phyloP scores from a whole-genome alignment of 2,329 filamentous ascomycete genomes.

The Alternaria sp. region DNA sequence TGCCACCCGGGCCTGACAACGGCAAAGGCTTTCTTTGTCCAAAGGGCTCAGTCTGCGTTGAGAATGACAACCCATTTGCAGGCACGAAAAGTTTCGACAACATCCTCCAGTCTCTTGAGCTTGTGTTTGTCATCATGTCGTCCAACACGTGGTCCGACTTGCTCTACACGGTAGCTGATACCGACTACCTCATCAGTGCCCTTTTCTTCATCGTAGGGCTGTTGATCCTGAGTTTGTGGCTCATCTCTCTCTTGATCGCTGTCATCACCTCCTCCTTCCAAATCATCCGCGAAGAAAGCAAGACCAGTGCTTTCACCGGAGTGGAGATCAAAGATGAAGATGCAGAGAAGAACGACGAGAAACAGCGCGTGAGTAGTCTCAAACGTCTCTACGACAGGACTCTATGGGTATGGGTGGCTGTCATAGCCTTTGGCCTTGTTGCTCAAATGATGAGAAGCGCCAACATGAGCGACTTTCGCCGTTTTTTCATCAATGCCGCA shows the following conservation, averaged over 20 bases:
- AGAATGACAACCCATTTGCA: slow-evolving; percentile 79
- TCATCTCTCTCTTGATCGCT: slow-evolving; percentile 91
- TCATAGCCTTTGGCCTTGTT: slow-evolving; percentile 82
- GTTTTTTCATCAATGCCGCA: slow-evolving; percentile 69
- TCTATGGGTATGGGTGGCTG: slow-evolving; percentile 74
- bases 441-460: slow-evolving; percentile 79
- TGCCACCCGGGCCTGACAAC: slow-evolving; percentile 47
- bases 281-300: slow-evolving; percentile 95
- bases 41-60: slow-evolving; percentile 78
- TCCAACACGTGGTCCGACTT: slow-evolving; percentile 96
- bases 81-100: slow-evolving; percentile 94
- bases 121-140: slow-evolving; percentile 98
- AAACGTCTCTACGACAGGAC: slow-evolving; percentile 79
- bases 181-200: slow-evolving; percentile 85
- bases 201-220: slow-evolving; percentile 76
- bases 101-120: slow-evolving; percentile 85
- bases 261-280: slow-evolving; percentile 99
- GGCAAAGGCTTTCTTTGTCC: slow-evolving; percentile 90
- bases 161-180: slow-evolving; percentile 91
- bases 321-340: slow-evolving; percentile 61
- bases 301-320: slow-evolving; percentile 87
- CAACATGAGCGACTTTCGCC: slow-evolving; percentile 69
- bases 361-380: slow-evolving; percentile 58
- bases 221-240: slow-evolving; percentile 93
- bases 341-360: slow-evolving; percentile 34